Evolutionary conservation across 371 early-diverging fungal genomes (phyloP).

Genomic region (Dichotomocladium elegans): DNA sequence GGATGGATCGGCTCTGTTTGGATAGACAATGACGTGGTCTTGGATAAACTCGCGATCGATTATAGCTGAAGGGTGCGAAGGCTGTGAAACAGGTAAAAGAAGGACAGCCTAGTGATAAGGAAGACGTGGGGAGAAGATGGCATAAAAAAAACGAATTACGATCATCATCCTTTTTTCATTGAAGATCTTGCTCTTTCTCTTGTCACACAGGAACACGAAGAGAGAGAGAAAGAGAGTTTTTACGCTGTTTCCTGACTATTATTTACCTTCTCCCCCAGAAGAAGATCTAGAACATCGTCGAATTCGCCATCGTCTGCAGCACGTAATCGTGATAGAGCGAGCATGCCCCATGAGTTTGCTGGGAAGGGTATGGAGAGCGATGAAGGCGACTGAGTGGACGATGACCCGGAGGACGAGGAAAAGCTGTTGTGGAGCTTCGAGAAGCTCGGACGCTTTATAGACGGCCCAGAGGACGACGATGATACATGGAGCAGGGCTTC

Average conservation of each 20-base stretch:
- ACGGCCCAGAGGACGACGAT: neutral
- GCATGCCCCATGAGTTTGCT: slow-evolving; percentile 49
- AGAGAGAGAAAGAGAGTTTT: neutral
- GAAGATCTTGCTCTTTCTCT: neutral
- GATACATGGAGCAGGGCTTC: slow-evolving; percentile 14
- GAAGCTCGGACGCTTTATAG: slow-evolving; percentile 16
- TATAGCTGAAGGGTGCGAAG: slow-evolving; percentile 37
- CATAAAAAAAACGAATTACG: no score
- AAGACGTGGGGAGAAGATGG: neutral
- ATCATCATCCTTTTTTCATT: neutral
- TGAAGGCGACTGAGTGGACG: slow-evolving; percentile 7
- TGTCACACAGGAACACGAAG: neutral
- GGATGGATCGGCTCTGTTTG: slow-evolving; percentile 12
- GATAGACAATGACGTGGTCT: slow-evolving; percentile 40
- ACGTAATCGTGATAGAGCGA: slow-evolving; percentile 28
- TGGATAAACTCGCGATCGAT: slow-evolving; percentile 47
- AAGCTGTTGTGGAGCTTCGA: slow-evolving; percentile 18
- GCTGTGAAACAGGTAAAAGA: slow-evolving; percentile 42
- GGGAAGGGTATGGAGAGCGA: slow-evolving; percentile 49
- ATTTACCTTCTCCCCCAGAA: slow-evolving; percentile 28
- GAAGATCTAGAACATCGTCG: slow-evolving; percentile 33
- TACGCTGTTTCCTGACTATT: neutral
- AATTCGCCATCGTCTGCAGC: slow-evolving; percentile 27
- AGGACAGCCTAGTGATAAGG: slow-evolving; percentile 27
- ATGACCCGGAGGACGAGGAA: slow-evolving; percentile 14